Conservation (phyloP, 2,329 filamentous ascomycete genomes). For the Penicillium frequentans region DNA sequence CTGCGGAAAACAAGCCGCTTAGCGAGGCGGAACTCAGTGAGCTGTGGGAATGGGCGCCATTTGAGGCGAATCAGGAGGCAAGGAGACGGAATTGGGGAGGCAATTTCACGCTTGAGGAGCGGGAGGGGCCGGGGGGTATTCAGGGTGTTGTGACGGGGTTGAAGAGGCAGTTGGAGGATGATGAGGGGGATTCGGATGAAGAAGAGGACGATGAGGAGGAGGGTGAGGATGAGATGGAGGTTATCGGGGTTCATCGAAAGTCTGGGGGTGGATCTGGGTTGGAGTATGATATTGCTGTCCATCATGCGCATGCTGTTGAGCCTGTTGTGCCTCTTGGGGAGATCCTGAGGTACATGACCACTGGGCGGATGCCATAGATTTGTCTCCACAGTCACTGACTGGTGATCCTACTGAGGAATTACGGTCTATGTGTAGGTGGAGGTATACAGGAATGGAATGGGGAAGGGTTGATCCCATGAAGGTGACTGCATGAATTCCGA, state of each 20-base stretch:
- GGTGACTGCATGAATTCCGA: not conserved
- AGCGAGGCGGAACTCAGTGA: constrained; percentile 54
- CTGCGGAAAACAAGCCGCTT: constrained; percentile 21
- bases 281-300: constrained; percentile 37
- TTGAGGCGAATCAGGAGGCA: constrained; percentile 48
- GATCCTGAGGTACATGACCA: constrained; percentile 54
- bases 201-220: constrained; percentile 54
- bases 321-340: constrained; percentile 46
- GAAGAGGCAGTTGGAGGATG: constrained; percentile 57
- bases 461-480: not conserved
- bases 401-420: not conserved
- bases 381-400: not conserved
- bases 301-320: constrained; percentile 21
- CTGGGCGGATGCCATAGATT: constrained; percentile 33
- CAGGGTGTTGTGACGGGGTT: constrained; percentile 73
- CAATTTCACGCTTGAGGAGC: constrained; percentile 71
- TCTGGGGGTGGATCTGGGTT: constrained; percentile 29
- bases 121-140: constrained; percentile 55
- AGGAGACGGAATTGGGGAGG: constrained; percentile 56
- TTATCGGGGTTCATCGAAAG: constrained; percentile 38
- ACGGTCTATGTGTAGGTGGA: not conserved
- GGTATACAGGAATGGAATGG: not conserved
- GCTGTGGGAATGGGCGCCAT: constrained; percentile 60
- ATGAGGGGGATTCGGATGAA: constrained; percentile 50
- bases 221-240: constrained; percentile 43